Conservation (phyloP, 305 asterid species). For the Fraxinus albicans region DNA sequence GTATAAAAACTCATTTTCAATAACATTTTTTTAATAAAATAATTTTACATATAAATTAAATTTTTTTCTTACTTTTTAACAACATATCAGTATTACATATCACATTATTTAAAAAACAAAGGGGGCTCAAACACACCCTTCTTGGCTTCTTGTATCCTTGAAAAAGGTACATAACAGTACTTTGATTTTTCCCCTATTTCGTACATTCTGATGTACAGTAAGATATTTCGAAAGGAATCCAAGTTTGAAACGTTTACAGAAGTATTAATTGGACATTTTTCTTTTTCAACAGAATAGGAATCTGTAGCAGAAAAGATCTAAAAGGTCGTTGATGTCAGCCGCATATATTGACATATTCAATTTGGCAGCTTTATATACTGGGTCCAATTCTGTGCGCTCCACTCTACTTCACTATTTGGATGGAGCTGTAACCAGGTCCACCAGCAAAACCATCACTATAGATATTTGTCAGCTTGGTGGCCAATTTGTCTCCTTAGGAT, state of each 20-base stretch:
- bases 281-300: not conserved
- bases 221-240: not conserved
- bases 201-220: not conserved
- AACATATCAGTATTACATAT: too few species aligned
- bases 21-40: too few species aligned
- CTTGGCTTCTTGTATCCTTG: not conserved
- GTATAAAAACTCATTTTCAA: too few species aligned
- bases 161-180: not conserved
- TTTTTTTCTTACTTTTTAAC: too few species aligned
- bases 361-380: not conserved
- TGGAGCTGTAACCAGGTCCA: constrained; percentile 1
- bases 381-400: not conserved
- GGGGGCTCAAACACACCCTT: not conserved
- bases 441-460: not conserved
- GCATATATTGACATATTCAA: constrained; percentile 1
- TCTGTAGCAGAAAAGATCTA: not conserved
- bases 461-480: not conserved
- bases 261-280: not conserved
- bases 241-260: constrained; percentile 20
- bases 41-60: too few species aligned
- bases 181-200: not conserved
- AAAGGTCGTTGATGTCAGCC: not conserved
- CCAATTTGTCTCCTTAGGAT: not conserved
- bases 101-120: too few species aligned
- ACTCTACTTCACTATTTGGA: not conserved